These are phyloP conservation scores for Jaapia argillacea DNA, from an alignment of 768 basidiomycete genomes.

Conservation along the genomic window DNA sequence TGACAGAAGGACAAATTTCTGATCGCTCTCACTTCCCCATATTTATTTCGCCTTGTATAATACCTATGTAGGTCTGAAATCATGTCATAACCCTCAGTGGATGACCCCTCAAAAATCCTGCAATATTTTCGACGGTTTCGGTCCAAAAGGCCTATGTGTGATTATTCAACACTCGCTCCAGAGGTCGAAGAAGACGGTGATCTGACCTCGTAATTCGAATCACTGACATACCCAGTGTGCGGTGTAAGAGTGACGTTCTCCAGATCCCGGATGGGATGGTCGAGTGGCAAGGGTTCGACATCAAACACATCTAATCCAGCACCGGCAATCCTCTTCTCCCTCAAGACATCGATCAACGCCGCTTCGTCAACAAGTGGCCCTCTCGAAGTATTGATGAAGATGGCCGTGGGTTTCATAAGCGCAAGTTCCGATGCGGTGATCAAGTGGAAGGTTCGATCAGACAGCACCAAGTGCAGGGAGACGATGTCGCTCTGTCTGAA, in stretches of 20 bases:
- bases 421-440: constrained; percentile 36
- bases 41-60: too few species aligned
- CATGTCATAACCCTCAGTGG: constrained; percentile 19
- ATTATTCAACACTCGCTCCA: constrained; percentile 7
- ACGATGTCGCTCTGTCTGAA: constrained; percentile 46
- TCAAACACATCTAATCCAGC: constrained; percentile 63
- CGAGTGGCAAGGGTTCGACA: constrained; percentile 49
- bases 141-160: constrained; percentile 36
- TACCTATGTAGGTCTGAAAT: too few species aligned
- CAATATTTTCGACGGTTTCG: constrained; percentile 50
- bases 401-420: constrained; percentile 45
- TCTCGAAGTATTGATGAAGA: constrained; percentile 58
- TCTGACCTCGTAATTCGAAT: constrained; percentile 39
- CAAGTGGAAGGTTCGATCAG: constrained; percentile 38
- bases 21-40: too few species aligned
- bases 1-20: too few species aligned
- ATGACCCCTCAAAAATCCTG: constrained; percentile 36
- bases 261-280: constrained; percentile 40
- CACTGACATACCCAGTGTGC: constrained; percentile 48
- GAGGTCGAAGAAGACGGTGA: not conserved
- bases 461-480: constrained; percentile 50
- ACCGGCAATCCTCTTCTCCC: constrained; percentile 38
- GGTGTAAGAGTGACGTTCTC: constrained; percentile 51
- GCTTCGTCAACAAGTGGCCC: constrained; percentile 56
- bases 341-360: constrained; percentile 39